These are phyloP conservation scores for Rubus parviflorus DNA, from an alignment of 306 rosid genomes.

Conservation along the genomic window DNA sequence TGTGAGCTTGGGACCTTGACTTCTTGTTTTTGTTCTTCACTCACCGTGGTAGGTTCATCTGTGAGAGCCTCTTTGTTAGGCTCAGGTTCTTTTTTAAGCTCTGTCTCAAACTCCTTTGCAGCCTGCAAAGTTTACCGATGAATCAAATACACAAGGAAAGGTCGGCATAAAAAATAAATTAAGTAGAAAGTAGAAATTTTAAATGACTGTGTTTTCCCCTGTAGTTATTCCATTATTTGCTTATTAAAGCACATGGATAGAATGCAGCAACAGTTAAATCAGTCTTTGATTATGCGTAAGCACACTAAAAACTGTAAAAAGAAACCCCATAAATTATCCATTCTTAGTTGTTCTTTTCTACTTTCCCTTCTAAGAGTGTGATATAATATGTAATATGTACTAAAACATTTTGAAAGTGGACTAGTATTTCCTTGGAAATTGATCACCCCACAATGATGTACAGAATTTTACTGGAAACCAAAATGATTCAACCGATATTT, in stretches of 20 bases:
- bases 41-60: slow-evolving; percentile 43
- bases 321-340: not conserved
- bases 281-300: not conserved
- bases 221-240: not conserved
- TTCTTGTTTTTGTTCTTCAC: slow-evolving; percentile 63
- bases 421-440: not conserved
- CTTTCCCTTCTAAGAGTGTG: slow-evolving; percentile 3
- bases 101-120: slow-evolving; percentile 94
- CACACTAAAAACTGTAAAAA: not conserved
- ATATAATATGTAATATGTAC: not conserved
- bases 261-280: not conserved
- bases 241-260: not conserved
- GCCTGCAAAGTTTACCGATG: slow-evolving; percentile 58
- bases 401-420: not conserved
- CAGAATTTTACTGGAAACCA: not conserved
- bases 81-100: slow-evolving; percentile 77
- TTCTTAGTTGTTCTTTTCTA: not conserved
- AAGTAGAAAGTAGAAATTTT: not conserved
- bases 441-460: not conserved
- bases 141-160: slow-evolving; percentile 16
- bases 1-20: slow-evolving; percentile 60
- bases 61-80: slow-evolving; percentile 35
- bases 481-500: not conserved
- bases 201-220: not conserved
- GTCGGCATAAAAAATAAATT: not conserved